phyloP scores from a whole-genome alignment of 2,329 filamentous ascomycete species.

The Cladosporium colombiae region DNA sequence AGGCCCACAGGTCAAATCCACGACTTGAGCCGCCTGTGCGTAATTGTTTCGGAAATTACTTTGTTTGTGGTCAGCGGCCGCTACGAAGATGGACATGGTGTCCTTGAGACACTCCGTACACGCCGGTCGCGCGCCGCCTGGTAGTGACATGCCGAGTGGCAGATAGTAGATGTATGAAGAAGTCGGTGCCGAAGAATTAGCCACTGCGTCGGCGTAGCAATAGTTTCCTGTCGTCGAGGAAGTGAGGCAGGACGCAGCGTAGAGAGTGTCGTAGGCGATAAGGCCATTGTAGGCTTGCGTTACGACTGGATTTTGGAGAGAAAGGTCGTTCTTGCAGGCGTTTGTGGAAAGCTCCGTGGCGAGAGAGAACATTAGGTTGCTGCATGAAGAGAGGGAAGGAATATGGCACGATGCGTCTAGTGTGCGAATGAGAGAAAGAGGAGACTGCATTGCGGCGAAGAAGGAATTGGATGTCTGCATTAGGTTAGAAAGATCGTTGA shows the following conservation, averaged over 20 bases:
- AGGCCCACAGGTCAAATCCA: constrained; percentile 66
- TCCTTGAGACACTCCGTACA: constrained; percentile 76
- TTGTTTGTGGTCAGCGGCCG: constrained; percentile 64
- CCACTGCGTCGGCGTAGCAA: constrained; percentile 82
- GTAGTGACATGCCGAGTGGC: constrained; percentile 72
- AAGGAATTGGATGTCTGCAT: constrained; percentile 76
- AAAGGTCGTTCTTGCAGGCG: constrained; percentile 59
- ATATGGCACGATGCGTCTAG: constrained; percentile 71
- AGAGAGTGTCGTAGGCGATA: constrained; percentile 73
- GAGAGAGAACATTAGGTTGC: constrained; percentile 62
- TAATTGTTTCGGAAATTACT: constrained; percentile 65
- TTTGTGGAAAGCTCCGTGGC: constrained; percentile 63
- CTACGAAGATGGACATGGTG: constrained; percentile 79
- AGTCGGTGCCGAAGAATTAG: constrained; percentile 68
- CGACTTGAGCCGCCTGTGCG: constrained; percentile 65
- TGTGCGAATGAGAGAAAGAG: constrained; percentile 14
- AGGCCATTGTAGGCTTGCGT: constrained; percentile 74
- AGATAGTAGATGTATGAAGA: constrained; percentile 85
- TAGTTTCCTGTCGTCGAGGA: constrained; percentile 59
- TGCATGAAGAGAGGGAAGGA: constrained; percentile 63
- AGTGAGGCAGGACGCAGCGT: constrained; percentile 76
- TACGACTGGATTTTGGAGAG: constrained; percentile 67
- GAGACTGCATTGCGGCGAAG: constrained; percentile 61
- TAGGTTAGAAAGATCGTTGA: not conserved
- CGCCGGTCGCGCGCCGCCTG: constrained; percentile 64